Evolutionary conservation across 306 rosid species (phyloP).

Genomic region (Cicer chorassanicum): DNA sequence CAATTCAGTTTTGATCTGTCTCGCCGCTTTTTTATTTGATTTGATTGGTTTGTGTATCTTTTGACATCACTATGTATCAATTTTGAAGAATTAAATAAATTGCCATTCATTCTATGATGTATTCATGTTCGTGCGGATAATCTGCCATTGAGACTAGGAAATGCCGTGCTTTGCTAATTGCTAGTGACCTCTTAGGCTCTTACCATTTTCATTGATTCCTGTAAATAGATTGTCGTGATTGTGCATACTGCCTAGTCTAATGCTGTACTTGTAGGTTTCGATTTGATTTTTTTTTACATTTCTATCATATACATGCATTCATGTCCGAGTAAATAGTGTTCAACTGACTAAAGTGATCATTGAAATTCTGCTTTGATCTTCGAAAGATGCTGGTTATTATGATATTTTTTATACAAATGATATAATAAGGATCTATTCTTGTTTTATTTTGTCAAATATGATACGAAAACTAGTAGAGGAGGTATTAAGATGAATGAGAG

Average conservation of each 20-base stretch:
- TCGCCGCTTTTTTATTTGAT: background rate
- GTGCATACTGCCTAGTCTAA: background rate
- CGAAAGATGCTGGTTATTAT: background rate
- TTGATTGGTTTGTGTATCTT: background rate
- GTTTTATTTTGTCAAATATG: background rate
- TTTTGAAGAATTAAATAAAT: background rate
- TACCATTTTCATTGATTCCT: background rate
- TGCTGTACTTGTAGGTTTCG: background rate
- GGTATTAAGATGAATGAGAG: background rate
- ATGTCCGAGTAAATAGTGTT: background rate
- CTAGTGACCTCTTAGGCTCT: background rate
- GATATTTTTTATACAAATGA: background rate
- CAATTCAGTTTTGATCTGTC: background rate
- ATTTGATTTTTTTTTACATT: background rate
- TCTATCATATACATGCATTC: background rate
- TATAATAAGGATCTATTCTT: background rate
- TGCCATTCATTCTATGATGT: background rate
- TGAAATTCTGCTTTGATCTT: slow-evolving; percentile 2
- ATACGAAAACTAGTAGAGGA: background rate
- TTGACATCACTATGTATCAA: background rate
- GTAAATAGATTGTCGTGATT: background rate
- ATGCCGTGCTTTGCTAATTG: background rate
- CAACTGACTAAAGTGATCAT: background rate
- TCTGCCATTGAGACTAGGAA: background rate
- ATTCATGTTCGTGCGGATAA: background rate